Evolutionary conservation across 164 flowering plant genomes (phyloP), one percentile per base, ranked within the genome.

Genomic region (Tetracentron sinense): DNA sequence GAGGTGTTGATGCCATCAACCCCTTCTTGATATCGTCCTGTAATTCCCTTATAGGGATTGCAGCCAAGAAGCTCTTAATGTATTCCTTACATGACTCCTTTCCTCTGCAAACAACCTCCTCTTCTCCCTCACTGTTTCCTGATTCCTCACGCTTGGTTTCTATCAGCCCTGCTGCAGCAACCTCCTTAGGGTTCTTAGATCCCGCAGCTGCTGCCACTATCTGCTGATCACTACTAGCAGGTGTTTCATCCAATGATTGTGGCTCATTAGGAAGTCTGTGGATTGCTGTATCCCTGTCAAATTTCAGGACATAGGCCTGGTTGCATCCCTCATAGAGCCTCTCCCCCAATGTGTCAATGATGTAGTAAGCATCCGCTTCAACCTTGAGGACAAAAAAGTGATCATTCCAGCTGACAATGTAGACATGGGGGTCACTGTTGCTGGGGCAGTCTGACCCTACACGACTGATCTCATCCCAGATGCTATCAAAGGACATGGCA

Each of bases 21-120:
- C 99, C 99, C 71, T 85, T 95, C 80, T 85, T 86, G 19, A 95
- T 79, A 78, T 95, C 99, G 3, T 67, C 86, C 68, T 82, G 86
- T 70, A 95, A 63, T 75, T 95, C 99, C 68, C 99, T 80, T 6
- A 95, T 77, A 0, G 99, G 99, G 27, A 95, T 87, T n/a, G 99
- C 86, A 48, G 99, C 97, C 83, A 92, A 74, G 71, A 95, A 92
- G 66, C 73, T 85, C 79, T 95, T 95, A 47, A 95, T 87, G 71
- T 92, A 95, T 62, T 92, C 96, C 72, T 87, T 92, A 82, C 99
- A 95, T 0, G 88, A 53, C 56, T 53, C 30, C 30, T 53, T 53
- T 3, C 30, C 30, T 25, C 30, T 53, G 30, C 30, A 25, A 6
- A 25, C 3, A 23, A 26, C 31, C 33, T 25, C 30, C 30, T 53